Base-by-base conservation (phyloP, 83 land plant genomes). In the Picea engelmannii region DNA sequence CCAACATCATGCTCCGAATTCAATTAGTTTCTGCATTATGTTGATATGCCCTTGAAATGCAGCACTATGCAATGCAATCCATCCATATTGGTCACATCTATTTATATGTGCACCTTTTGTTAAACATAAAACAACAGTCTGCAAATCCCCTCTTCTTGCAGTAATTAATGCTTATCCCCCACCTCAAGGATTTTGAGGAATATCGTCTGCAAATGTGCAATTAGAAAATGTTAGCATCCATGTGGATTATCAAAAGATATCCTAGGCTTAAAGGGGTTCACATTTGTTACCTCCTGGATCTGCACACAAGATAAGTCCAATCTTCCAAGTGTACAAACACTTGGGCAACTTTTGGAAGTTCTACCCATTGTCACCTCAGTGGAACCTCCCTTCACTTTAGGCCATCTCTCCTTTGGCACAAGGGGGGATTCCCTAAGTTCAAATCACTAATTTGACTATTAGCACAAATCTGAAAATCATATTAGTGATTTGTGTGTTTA, bases 41-140 rank as follows among this genome's bases (percentile, higher is more conserved):
- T 89, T 84, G 7, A 42, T 40, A 83, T 87, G 86, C 20, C 93
- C 90, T 81, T 89, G 89, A 60, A 91, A 83, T 3, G 93, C 89
- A 6, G 93, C 93, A 9, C 69, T 66, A 66, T 89, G 92, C 15
- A 91, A 84, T 11, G 93, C 85, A 47, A 91, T 91, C 82, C 86
- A 62, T 1, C 93, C 93, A 42, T 84, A 88, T 76, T 89, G 89
- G 44, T 88, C 91, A 2, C 80, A 23, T 81, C 71, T 66, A 42
- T 73, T 75, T 58, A 79, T 47, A 52, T 12, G 78, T 3, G 66
- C 81, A 2, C 92, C 82, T 38, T 59, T 85, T 49, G 78, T 52
- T 35, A 91, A 40, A 10, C 79, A 80, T 20, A 84, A 71, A 47
- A 81, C 73, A 4, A 89, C 84, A 10, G 24, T 38, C 52, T 79